These are phyloP conservation scores for Eucalyptus pauciflora DNA, from an alignment of 345 rosid genomes.

Conservation along the genomic window DNA sequence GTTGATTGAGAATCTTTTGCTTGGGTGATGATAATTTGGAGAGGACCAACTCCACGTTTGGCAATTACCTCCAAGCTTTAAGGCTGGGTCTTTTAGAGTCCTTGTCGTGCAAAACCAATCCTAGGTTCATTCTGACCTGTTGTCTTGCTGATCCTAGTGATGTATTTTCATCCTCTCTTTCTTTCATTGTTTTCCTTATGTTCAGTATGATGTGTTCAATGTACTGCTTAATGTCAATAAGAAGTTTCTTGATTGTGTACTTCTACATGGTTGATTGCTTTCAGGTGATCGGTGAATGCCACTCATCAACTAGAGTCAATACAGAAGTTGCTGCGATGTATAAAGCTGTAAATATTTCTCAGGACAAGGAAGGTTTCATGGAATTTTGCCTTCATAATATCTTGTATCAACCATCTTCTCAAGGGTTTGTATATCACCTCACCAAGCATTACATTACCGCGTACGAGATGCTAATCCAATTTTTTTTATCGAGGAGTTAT, in stretches of 20 bases:
- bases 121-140: neutral
- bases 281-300: slow-evolving; percentile 88
- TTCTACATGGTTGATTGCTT: slow-evolving; percentile 1
- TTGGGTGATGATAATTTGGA: neutral
- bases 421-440: slow-evolving; percentile 34
- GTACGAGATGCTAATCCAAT: neutral
- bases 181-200: neutral
- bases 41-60: neutral
- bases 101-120: neutral
- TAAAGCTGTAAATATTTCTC: slow-evolving; percentile 24
- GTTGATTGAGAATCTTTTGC: neutral
- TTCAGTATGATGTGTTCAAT: neutral
- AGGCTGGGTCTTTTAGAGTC: neutral
- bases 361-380: slow-evolving; percentile 53
- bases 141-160: neutral
- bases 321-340: slow-evolving; percentile 59
- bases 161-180: neutral
- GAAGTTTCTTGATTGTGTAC: neutral
- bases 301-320: slow-evolving; percentile 46
- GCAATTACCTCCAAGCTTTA: neutral
- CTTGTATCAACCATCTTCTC: slow-evolving; percentile 61
- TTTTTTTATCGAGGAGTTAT: neutral
- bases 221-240: accelerated
- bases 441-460: neutral
- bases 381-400: slow-evolving; percentile 70